Base-by-base conservation (phyloP, 2,329 filamentous ascomycete genomes). In the Bipolaris sorokiniana region DNA sequence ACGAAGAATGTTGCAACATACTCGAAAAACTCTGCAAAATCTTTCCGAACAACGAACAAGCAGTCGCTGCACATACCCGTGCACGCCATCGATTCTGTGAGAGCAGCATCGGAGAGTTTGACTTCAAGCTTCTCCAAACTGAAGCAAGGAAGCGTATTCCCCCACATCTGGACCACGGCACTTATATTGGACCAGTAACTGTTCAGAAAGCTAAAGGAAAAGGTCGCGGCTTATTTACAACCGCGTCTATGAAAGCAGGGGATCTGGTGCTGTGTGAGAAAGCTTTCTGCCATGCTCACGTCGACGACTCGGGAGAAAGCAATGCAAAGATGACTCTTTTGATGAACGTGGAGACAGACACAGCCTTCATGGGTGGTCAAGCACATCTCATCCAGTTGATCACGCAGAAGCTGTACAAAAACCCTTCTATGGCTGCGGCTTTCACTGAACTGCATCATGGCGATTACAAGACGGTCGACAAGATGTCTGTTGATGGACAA, bases 151-250 rank as follows among this genome's bases (percentile, higher is more conserved):
- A 81, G 34, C 74, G 77, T 3, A 34, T 28, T 1, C 57, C 63
- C 1, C 80, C 81, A 0, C 53, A 76, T 3, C 61, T 85, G 3
- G 82, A 85, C 62, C 79, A 76, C 58, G 81, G 80, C 0, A 83
- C 80, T 0, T 85, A 77, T 56, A 72, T 75, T 6, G 72, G 67
- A 0, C 75, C 77, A 0, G 78, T 84, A 0, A 70, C 75, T 47
- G 61, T 84, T 0, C 76, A 72, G 13, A 16, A 62, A 4, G 77
- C 79, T 0, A 63, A 67, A 1, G 75, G 68, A 5, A 73, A 76
- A 6, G 83, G 82, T 1, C 75, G 77, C 3, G 84, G 84, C 0
- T 66, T 86, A 0, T 86, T 86, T 61, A 80, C 79, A 0, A 84
- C 78, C 0, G 69, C 72, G 26, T 62, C 72, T 0, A 79, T 86